Evolutionary conservation across 176 grass and related monocot genomes (phyloP), one percentile per base, ranked within the genome.

Genomic region (Chloris gayana): DNA sequence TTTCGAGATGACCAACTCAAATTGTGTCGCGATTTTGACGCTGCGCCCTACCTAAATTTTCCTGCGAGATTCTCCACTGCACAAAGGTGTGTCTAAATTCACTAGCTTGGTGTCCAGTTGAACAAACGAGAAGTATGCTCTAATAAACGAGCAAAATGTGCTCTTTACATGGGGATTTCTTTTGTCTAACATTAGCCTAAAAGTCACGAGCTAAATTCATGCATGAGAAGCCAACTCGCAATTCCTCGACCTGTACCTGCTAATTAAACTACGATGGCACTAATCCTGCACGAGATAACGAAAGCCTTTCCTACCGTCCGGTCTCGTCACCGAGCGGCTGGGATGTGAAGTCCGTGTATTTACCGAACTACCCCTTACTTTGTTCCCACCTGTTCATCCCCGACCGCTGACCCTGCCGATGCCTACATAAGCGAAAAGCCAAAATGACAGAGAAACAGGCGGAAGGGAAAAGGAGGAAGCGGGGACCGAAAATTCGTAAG

Each of bases 211-310:
- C 2, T 34, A 64, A 64, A 64, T 34, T 39, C 45, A 21, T 14
- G 45, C 39, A 37, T 37, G 35, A 4, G 1, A 22, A 44, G 9
- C 58, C 58, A 64, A 9, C 26, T 49, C 35, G 32, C 46, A 67
- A 69, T 69, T 38, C 7, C 12, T 63, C 15, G 9, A 50, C 31
- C 30, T 38, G 10, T 14, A 3, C 26, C 11, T 38, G 22, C 35
- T 38, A 44, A 58, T 29, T 57, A 38, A 38, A 46, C 30, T 46
- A 32, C 18, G 50, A 49, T 22, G 11, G 8, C 69, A 41, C 69
- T 74, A 80, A 84, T 62, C 65, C 76, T 63, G 76, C 82, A 29
- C 44, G 76, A 22, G 81, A 34, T 7, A 45, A 77, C 46, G 67
- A 41, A 17, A 12, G 0, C 8, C 59, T 15, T 5, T 27, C 4